phyloP scores from a whole-genome alignment of 345 rosid genomes.

The Alliaria petiolata region DNA sequence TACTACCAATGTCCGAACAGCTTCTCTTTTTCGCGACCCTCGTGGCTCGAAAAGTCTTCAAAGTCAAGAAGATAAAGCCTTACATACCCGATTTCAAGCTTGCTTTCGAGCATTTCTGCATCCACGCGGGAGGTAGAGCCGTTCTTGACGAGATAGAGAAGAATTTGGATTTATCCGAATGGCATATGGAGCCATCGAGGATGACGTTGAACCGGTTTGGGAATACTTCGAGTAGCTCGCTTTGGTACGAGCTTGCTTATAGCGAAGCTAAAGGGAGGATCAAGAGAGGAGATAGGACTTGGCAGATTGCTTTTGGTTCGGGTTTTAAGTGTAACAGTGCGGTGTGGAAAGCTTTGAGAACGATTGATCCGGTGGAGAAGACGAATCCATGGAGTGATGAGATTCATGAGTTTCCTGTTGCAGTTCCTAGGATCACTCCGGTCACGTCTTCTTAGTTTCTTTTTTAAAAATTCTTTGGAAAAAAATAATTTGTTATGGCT shows the following conservation, averaged over 20 bases:
- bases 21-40: conserved; percentile 64
- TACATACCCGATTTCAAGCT: conserved; percentile 83
- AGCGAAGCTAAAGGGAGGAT: conserved; percentile 86
- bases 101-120: conserved; percentile 89
- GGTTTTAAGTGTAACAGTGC: conserved; percentile 97
- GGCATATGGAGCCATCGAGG: conserved; percentile 97
- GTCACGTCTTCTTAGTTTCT: conserved; percentile 11
- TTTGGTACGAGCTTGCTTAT: conserved; percentile 90
- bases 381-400: conserved; percentile 77
- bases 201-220: conserved; percentile 89
- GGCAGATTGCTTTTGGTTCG: conserved; percentile 96
- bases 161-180: conserved; percentile 59
- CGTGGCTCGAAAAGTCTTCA: conserved; percentile 62
- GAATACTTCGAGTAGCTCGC: conserved; percentile 84
- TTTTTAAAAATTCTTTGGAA: background rate
- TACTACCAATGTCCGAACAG: conserved; percentile 90
- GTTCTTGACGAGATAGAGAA: conserved; percentile 89
- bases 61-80: conserved; percentile 62
- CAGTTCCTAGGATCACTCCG: conserved; percentile 50
- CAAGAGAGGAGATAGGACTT: conserved; percentile 71
- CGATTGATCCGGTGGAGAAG: conserved; percentile 64
- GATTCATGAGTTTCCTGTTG: conserved; percentile 72
- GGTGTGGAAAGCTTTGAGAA: conserved; percentile 76
- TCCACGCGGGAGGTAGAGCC: conserved; percentile 89
- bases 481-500: background rate